Evolutionary conservation across 2,329 filamentous ascomycete genomes (phyloP), one percentile per base, ranked within the genome.

Genomic region (Dactylonectria macrodidyma): DNA sequence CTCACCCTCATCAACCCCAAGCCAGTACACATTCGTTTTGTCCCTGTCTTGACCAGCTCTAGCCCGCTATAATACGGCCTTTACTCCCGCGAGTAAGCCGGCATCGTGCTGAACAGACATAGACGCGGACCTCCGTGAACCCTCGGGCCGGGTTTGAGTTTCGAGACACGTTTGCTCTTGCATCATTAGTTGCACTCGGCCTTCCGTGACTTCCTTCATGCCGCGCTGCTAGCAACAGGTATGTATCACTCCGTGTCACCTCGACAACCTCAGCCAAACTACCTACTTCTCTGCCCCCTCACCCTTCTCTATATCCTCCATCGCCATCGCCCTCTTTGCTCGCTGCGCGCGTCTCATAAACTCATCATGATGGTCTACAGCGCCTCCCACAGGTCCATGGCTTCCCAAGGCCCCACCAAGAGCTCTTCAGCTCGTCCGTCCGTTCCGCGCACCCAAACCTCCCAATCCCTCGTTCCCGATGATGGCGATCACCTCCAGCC

Each of bases 321-420:
- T 52, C 26, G 19, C 50, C n/a, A 14, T 34, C 48, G 6, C 50
- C 30, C 2, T 22, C 50, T 11, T 30, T 36, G 30, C n/a, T 54
- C 51, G 50, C 50, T 34, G 16, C 19, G 50, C 50, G 50, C n/a
- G 30, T 36, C 33, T 33, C 59, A 5, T 30, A 73, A 66, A 61
- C 75, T 78, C 68, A 78, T 71, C 52, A 77, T 78, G 71, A 77
- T 77, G 7, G 66, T 74, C n/a, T 72, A 73, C 60, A 77, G 73
- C 66, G 68, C 73, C n/a, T 52, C 62, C 7, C 68, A 76, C 61
- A 69, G 72, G 70, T 71, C 71, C 73, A 83, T 83, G 81, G 76
- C 81, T 67, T 74, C 80, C 60, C 75, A 68, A 68, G 75, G 67
- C 67, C 68, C 77, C 58, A 70, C 71, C 61, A 76, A 76, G 69